phyloP scores from a whole-genome alignment of 1,139 yeast genomes.

The Nadsonia commutata region DNA sequence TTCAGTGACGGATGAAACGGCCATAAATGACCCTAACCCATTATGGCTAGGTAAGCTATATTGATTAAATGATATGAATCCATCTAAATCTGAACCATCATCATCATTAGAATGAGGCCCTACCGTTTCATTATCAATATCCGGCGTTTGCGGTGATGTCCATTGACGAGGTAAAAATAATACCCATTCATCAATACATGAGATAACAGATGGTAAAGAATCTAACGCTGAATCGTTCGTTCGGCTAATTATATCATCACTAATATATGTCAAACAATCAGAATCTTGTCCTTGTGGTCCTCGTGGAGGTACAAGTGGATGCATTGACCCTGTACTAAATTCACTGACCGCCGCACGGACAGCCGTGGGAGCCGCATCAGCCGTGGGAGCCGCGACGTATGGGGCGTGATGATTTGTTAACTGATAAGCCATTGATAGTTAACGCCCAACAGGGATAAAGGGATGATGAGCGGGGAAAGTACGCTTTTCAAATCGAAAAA shows the following conservation, averaged over 20 bases:
- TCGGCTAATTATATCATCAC: background rate
- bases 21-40: background rate
- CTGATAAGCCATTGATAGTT: too few relatives aligned
- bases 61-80: background rate
- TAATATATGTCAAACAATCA: background rate
- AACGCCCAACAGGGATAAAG: too few relatives aligned
- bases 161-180: background rate
- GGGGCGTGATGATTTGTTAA: too few relatives aligned
- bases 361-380: too few relatives aligned
- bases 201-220: background rate
- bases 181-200: background rate
- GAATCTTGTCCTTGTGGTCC: background rate
- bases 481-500: too few relatives aligned
- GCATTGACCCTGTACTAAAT: too few relatives aligned
- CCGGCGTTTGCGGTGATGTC: background rate
- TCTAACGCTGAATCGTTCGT: background rate
- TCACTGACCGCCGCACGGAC: too few relatives aligned
- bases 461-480: too few relatives aligned
- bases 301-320: too few relatives aligned
- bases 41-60: background rate
- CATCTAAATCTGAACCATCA: background rate
- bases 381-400: too few relatives aligned
- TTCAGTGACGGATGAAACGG: background rate
- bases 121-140: background rate
- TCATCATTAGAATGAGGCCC: background rate